Base-by-base conservation (phyloP, 768 basidiomycete species). In the Tephrocybe sp. region DNA sequence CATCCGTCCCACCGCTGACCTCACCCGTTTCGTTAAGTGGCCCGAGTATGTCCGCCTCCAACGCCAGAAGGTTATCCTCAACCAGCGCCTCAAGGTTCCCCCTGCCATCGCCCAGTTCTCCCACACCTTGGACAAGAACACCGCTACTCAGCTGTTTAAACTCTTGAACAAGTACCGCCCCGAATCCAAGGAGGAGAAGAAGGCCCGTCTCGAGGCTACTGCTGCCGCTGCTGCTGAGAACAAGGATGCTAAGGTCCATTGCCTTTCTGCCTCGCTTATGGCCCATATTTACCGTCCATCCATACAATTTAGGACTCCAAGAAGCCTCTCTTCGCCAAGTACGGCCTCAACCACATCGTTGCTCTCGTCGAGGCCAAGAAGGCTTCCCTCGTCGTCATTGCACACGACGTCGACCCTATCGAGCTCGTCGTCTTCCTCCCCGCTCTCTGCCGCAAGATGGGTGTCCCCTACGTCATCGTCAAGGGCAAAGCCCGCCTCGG, bases 11-110 rank as follows among this genome's bases (percentile, higher is more conserved):
- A 81, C 80, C 69, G 82, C 82, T 49, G 96, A 98, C 74, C 73
- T 98, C 59, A 96, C 92, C 52, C 91, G 95, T 68, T 98, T 98
- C 76, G 91, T 98, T 75, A 98, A 97, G 72, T 99, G 96, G 96
- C 96, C 96, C 61, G 92, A 95, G 76, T 98, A 98, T 66, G 84
- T 98, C 61, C 92, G 94, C 66, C 87, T 98, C 42, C 96, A 98
- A 67, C 86, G 96, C 68, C 94, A 98, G 74, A 98, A 98, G 78
- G 92, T 98, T 65, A 96, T 98, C 74, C 87, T 98, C 54, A 77
- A 90, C 82, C 93, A 98, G 75, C 92, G 96, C 64, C 79, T 98
- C 62, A 98, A 98, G 82, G 94, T 97, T 22, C 96, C 96, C 59
- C 96, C 96, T 36, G 92, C 96, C 60, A 95, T 99, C 63, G 91